Base-by-base conservation (phyloP, 1,284 basidiomycete genomes). In the Butyriboletus appendiculatus region DNA sequence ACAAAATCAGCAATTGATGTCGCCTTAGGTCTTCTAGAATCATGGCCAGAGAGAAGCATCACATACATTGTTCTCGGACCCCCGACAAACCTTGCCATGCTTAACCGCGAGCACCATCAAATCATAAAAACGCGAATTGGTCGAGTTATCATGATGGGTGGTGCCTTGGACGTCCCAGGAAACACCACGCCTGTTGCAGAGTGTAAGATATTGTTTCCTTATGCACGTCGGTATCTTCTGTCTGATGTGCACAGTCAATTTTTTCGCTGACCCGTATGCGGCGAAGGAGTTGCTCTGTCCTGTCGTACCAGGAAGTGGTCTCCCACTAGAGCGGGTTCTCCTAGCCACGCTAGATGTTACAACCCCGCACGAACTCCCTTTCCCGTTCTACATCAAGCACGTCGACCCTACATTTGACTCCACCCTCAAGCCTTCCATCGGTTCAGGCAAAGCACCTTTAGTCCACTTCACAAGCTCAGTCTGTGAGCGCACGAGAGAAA, bases 141-240 rank as follows among this genome's bases (percentile, higher is more conserved):
- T 16, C 80, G 85, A 14, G 78, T 98, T 26, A 76, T 96, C 18
- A 88, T 87, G 68, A 98, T 98, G 95, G 96, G 96, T n/a, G 96
- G 95, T n/a, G 88, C 92, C 2, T 73, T 98, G 30, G 94, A 98
- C 61, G 91, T 92, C 18, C 94, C 95, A 0, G 96, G 96, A 3
- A 98, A 98, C 67, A 92, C 89, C 0, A 86, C 80, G 15, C 84
- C 93, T 5, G 79, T 84, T 0, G 88, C 93, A 53, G 94, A 96
- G 71, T 92, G 90, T 88, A 64, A 59, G 76, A 56, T 4, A 38
- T 48, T 69, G 61, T 39, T 44, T 45, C 39, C 16, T 42, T 51
- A 16, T 40, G 26, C 28, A 40, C 10, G 32, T 32, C 35, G 3
- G 8, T 14, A 34, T 16, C 16, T 46, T 40, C 33, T 45, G 32